Evolutionary conservation across 495 filamentous ascomycete genomes (phyloP), one percentile per base, ranked within the genome.

Genomic region (Mytilinidion resinicola): DNA sequence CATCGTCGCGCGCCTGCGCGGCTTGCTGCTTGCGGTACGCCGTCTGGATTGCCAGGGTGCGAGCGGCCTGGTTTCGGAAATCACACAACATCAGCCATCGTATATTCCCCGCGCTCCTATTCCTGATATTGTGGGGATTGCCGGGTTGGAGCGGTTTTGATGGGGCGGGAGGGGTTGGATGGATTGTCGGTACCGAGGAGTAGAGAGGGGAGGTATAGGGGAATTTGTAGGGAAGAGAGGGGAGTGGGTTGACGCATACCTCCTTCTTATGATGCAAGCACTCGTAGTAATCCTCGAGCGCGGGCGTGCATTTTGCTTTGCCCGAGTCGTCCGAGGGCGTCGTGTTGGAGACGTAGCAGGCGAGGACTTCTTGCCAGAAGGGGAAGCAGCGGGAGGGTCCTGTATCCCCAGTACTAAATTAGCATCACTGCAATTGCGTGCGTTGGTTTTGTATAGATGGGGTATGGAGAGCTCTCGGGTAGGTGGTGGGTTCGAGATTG

Each of bases 251-350:
- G 52, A 30, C n/a, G 55, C 81, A 63, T 64, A 96, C 93, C 89
- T 98, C 93, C 77, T 97, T 96, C 75, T 82, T 87, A 79, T 98
- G 93, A 72, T 98, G 92, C 69, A 98, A 79, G 77, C 95, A 98
- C 78, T 98, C 93, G 74, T 95, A 89, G 79, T 97, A 97, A 69
- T 99, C 93, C 69, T 97, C 93, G 62, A 96, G 76, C 35, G 84
- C 85, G n/a, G 88, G 89, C 41, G 80, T 69, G 72, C 93, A 99
- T 78, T 95, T 96, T 77, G 84, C 87, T 76, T 89, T 92, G 46
- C 91, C 91, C 9, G 82, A 78, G 54, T 82, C 80, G 66, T 91
- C 85, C 20, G 88, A 85, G 44, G 64, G 33, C 39, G 44, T 58
- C 44, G 73, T 72, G 61, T 77, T 77, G 12, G 74, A 68, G 38